A percentile compares a stretch with the other conserved stretches of the same genome.
Evolutionary conservation across 2,329 filamentous ascomycete genomes (phyloP).

Genomic region (Ilyonectria destructans): DNA sequence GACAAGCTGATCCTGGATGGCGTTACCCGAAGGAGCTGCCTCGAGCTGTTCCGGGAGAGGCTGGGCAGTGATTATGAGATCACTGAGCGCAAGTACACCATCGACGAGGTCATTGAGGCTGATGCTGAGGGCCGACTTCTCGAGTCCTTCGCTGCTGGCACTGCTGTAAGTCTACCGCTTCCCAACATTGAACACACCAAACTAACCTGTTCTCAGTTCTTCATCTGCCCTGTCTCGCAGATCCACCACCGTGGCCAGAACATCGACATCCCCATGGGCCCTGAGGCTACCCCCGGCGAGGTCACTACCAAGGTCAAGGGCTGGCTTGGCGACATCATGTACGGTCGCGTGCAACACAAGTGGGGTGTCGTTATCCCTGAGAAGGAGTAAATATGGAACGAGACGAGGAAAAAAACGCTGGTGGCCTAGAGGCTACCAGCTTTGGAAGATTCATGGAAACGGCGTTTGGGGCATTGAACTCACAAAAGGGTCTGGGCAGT

Average conservation of each 20-base stretch:
- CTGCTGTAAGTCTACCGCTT: slow-evolving; percentile 76
- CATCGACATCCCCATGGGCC: slow-evolving; percentile 74
- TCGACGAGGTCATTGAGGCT: slow-evolving; percentile 83
- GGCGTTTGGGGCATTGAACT: slow-evolving; percentile 46
- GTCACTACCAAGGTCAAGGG: slow-evolving; percentile 76
- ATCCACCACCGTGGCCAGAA: slow-evolving; percentile 79
- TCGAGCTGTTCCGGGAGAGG: slow-evolving; percentile 80
- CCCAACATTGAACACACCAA: neutral
- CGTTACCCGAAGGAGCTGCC: slow-evolving; percentile 85
- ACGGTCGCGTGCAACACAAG: slow-evolving; percentile 76
- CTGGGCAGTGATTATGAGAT: slow-evolving; percentile 76
- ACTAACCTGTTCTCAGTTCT: slow-evolving; percentile 68
- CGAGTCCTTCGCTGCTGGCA: slow-evolving; percentile 90
- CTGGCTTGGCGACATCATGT: slow-evolving; percentile 83
- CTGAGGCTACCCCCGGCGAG: slow-evolving; percentile 64
- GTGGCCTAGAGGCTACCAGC: neutral
- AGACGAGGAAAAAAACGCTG: slow-evolving; percentile 2
- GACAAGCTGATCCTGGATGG: slow-evolving; percentile 90
- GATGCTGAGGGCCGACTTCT: slow-evolving; percentile 82
- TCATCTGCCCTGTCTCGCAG: slow-evolving; percentile 78
- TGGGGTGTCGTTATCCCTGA: slow-evolving; percentile 81
- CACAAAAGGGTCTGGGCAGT: slow-evolving; percentile 38
- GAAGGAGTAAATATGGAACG: slow-evolving; percentile 59
- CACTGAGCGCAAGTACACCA: slow-evolving; percentile 87
- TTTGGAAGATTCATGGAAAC: slow-evolving; percentile 38